Evolutionary conservation across 108 stramenopile genomes (phyloP).

Genomic region (Parmales sp.): DNA sequence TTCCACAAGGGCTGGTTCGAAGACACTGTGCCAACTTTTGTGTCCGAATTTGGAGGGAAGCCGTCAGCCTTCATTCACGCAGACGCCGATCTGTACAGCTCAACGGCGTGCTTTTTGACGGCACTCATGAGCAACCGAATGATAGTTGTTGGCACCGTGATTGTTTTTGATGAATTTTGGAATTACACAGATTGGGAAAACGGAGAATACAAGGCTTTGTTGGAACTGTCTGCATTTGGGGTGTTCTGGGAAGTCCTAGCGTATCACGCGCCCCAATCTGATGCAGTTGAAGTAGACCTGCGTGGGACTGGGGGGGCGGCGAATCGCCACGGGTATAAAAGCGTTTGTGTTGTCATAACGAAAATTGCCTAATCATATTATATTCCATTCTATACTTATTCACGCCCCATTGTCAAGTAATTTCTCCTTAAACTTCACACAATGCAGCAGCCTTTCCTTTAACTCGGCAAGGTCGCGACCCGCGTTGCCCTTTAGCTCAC

Average conservation of each 20-base stretch:
- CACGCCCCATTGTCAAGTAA: no score
- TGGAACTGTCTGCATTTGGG: no score
- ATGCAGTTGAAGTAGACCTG: no score
- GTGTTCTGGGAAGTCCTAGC: no score
- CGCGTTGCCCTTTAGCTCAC: neutral
- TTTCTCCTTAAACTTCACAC: no score
- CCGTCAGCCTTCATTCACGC: constrained; percentile 24
- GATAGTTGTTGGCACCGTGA: constrained; percentile 8
- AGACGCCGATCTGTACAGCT: constrained; percentile 26
- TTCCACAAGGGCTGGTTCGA: constrained; percentile 28
- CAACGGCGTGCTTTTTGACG: constrained; percentile 6
- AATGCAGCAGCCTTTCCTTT: neutral
- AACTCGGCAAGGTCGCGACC: neutral
- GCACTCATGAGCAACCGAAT: neutral
- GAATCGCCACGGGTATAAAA: no score
- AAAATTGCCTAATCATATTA: no score
- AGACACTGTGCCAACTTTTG: constrained; percentile 14
- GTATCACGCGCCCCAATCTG: no score
- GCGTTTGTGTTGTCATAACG: no score
- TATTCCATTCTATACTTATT: no score
- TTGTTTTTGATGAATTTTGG: constrained; percentile 24
- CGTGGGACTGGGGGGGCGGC: no score
- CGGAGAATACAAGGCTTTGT: constrained; percentile 18
- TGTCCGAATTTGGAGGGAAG: neutral
- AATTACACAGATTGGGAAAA: constrained; percentile 20